Base-by-base conservation (phyloP, 352 stramenopile species). In the Phytophthora meadii region DNA sequence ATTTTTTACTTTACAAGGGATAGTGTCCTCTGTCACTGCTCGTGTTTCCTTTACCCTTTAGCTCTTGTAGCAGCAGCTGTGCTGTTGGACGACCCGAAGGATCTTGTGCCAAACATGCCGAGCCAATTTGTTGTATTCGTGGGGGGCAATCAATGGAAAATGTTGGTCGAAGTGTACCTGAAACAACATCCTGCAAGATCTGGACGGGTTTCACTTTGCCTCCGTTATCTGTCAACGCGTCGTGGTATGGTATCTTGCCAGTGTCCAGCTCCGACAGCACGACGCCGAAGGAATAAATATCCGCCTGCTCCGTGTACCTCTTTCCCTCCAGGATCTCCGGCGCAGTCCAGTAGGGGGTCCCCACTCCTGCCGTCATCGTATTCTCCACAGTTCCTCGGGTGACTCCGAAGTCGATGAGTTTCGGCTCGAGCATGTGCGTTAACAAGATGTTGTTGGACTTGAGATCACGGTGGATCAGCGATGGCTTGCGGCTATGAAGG, bases 341-440 rank as follows among this genome's bases (percentile, higher is more conserved):
- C 0, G 89, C 87, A 2, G 90, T 90, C 75, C 92, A 97, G 51
- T 90, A 88, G 9, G 84, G 80, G 1, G 88, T 97, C 5, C 89
- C 89, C n/a, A 92, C 88, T 28, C 89, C 85, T 3, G 85, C 49
- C 71, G 76, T 74, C 90, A 86, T 51, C 36, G 52, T 68, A 4
- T 46, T 6, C 0, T 73, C 59, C 17, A 50, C 39, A 14, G 34
- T 14, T 4, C n/a, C 39, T 3, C 59, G 84, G 17, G 68, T 84
- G 68, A 93, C 67, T 37, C 89, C 90, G 72, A 97, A 96, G 66
- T 97, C 88, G 25, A 85, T 92, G 34, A 97, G 54, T 24, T 88
- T 85, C 14, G 92, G 76, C 44, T 91, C 72, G 0, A 91, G 80
- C 17, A 70, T 59, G 10, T 70, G 70, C 28, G 91, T 89, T 30